Evolutionary conservation across 164 flowering plant genomes (phyloP), one percentile per base, ranked within the genome.

Genomic region (Kingdonia uniflora): DNA sequence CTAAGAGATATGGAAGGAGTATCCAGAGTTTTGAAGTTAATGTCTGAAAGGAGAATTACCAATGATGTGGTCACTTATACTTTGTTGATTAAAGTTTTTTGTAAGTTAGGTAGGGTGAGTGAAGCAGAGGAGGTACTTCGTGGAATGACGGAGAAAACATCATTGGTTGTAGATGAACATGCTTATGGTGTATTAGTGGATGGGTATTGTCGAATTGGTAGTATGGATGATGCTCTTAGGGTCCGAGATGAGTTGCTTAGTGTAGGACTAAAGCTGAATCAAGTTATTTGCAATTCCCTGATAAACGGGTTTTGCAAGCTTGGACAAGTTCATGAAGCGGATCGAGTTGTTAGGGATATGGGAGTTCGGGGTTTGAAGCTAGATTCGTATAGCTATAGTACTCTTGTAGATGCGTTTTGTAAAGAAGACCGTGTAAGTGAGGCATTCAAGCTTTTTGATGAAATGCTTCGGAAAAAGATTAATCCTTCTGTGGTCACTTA

Each of bases 281-380:
- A 66, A 23, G 56, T 65, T 59, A 72, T 84, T 40, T 87, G 78
- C 61, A 87, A 87, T 58, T 72, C 85, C 38, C 58, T 91, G 58
- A 79, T 91, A 2, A 80, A 80, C 61, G 92, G 96, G 14, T 85
- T 76, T 51, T 85, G 95, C 73, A 85, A 84, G 63, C 58, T 65
- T 52, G 86, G 91, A 37, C 66, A 70, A 63, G 41, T 79, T 7
- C 19, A n/a, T 26, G 68, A 78, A 72, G 92, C 96, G 2, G 73
- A 79, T 65, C 56, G 53, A 40, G 51, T 80, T 50, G 17, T 84
- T 14, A 43, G 14, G 55, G 55, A 57, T 39, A 81, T 91, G 92
- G 22, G 19, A n/a, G 42, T 49, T 26, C 78, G 79, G 83, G 62
- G 66, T 14, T 33, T n/a, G n/a, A n/a, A n/a, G n/a, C n/a, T n/a